Evolutionary conservation across 768 basidiomycete species (phyloP).

Genomic region (Asterophora parasitica): DNA sequence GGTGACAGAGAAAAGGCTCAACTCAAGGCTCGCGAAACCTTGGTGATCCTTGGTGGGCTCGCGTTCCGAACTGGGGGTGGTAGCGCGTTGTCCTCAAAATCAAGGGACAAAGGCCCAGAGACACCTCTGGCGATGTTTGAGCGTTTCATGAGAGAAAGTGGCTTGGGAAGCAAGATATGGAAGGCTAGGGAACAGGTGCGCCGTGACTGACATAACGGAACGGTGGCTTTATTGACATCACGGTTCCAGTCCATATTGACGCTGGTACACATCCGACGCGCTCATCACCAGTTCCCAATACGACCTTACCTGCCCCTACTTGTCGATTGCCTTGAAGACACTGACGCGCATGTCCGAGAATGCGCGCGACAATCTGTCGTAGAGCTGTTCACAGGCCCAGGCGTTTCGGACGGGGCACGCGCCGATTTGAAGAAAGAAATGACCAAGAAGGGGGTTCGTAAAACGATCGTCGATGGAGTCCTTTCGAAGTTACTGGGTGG

Average conservation of each 20-base stretch:
- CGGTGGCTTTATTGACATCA: not conserved
- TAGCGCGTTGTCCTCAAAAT: constrained; percentile 40
- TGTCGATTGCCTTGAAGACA: constrained; percentile 85
- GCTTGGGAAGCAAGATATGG: constrained; percentile 77
- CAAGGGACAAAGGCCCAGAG: constrained; percentile 59
- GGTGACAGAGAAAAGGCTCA: constrained; percentile 77
- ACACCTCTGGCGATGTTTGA: constrained; percentile 69
- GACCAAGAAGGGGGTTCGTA: constrained; percentile 78
- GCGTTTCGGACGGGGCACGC: constrained; percentile 80
- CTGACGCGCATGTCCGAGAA: constrained; percentile 85
- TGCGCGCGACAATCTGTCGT: constrained; percentile 77
- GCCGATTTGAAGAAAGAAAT: constrained; percentile 93
- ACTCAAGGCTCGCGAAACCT: constrained; percentile 67
- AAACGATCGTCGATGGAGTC: constrained; percentile 80
- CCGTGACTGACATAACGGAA: constrained; percentile 3
- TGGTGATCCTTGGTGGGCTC: constrained; percentile 71
- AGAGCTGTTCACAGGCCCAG: constrained; percentile 79
- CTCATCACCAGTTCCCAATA: constrained; percentile 71
- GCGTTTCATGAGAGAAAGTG: constrained; percentile 63
- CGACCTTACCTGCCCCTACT: constrained; percentile 74
- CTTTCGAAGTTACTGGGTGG: constrained; percentile 59
- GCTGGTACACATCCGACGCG: constrained; percentile 68
- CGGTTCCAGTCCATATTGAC: constrained; percentile 51
- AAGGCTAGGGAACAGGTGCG: constrained; percentile 83
- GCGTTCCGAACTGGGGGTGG: constrained; percentile 56